Evolutionary conservation across 1,284 basidiomycete genomes (phyloP).

Genomic region (Moesziomyces antarcticus): DNA sequence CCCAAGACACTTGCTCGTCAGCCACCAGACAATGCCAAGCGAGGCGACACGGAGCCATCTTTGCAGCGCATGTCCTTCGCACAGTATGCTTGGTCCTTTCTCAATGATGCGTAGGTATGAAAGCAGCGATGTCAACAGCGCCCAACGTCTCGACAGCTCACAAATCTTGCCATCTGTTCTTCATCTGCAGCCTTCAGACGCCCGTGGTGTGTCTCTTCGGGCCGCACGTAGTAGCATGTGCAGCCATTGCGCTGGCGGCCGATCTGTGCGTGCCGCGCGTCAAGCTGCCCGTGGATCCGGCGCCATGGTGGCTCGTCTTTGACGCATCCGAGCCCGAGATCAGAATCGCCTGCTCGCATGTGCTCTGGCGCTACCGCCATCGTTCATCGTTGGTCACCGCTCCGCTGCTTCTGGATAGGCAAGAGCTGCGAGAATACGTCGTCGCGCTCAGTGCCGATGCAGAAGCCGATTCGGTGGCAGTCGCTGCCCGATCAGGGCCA

Average conservation of each 20-base stretch:
- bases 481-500: neutral
- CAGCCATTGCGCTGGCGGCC: constrained; percentile 68
- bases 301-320: constrained; percentile 69
- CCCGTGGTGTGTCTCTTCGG: constrained; percentile 88
- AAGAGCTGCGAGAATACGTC: constrained; percentile 18
- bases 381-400: constrained; percentile 1
- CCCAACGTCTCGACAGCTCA: neutral
- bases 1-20: neutral
- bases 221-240: constrained; percentile 86
- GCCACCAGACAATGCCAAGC: neutral
- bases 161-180: neutral
- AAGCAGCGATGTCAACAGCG: too few species aligned
- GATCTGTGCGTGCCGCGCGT: constrained; percentile 40
- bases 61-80: constrained; percentile 29
- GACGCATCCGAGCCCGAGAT: constrained; percentile 63
- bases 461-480: neutral
- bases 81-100: constrained; percentile 67
- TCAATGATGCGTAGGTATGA: constrained; percentile 68
- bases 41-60: neutral
- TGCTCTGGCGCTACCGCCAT: constrained; percentile 55
- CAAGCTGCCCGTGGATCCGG: constrained; percentile 63
- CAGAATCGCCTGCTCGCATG: constrained; percentile 44
- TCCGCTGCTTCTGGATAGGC: constrained; percentile 19
- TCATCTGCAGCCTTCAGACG: constrained; percentile 78
- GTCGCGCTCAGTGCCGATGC: neutral